Base-by-base conservation (phyloP, 495 filamentous ascomycete species). In the Aspergillus carlsbadensis region DNA sequence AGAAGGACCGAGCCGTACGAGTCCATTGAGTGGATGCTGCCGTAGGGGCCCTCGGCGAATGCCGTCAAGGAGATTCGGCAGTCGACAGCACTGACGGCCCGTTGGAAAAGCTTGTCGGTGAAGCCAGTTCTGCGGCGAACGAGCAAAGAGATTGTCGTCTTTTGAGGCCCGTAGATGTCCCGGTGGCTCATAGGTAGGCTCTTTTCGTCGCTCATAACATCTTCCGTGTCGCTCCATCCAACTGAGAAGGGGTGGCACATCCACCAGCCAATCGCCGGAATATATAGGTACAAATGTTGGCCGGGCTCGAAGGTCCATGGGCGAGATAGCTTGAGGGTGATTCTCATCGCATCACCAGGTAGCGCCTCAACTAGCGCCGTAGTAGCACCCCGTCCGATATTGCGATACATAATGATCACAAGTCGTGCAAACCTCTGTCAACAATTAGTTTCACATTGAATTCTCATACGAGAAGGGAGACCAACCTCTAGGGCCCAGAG, bases 161-260 rank as follows among this genome's bases (percentile, higher is more conserved):
- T 91, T 15, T 75, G 62, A 1, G 65, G 59, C 10, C 61, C 56
- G 18, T 65, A 54, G 0, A 71, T 49, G 26, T 79, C 76, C 50
- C 74, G 68, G 0, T 56, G 64, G 13, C 65, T 68, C 29, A 74
- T 65, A 6, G 74, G 70, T 31, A 75, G 60, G 1, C 72, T 72
- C 57, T 79, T 80, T 60, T 80, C 78, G 40, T 73, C 66, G 22
- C 67, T 65, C 33, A 65, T 52, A 15, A 52, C 42, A 44, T 71
- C 65, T 41, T 74, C 69, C 5, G 60, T 29, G 52, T 78, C 90
- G 64, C 84, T 84, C 92, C 93, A 98, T 53, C 88, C 92, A 47
- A 98, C 80, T 24, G 92, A 94, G 74, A 98, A 98, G 3, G 94
- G 94, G 68, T 98, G 94, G 39, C 84, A 90, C 58, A 90, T 91